Base-by-base conservation (phyloP, 306 rosid genomes). In the Quercus aquifolioides region DNA sequence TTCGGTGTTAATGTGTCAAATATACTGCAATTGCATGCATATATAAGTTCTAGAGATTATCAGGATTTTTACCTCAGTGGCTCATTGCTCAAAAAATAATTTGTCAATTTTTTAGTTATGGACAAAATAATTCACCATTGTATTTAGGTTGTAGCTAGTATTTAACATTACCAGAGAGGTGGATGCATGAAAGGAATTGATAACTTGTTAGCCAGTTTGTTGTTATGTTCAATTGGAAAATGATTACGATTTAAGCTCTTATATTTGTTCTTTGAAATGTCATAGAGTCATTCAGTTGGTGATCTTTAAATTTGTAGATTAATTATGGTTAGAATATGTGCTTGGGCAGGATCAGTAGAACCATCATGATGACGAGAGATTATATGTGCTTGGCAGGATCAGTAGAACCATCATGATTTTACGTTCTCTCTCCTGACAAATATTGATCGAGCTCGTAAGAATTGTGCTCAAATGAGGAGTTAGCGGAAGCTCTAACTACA, bases 281-380 rank as follows among this genome's bases (percentile, higher is more conserved):
- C 11, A 64, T 18, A 18, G n/a, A 28, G 41, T 15, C 15, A 3
- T 30, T 65, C 25, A 1, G n/a, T 65, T 65, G 46, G 30, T 3
- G 20, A 14, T 33, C 11, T 21, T 14, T 28, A 13, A 26, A 30
- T 30, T n/a, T 5, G 11, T 28, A 64, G 70, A 21, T 12, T 64
- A 64, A 33, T 67, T 33, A 4, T 1, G n/a, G 31, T 31, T 17
- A 30, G 46, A 19, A 35, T 35, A 35, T 82, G 52, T 81, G 69
- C 76, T 62, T 82, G 87, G 76, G 76, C 92, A 88, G 94, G 91
- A 83, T 82, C 82, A 78, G 69, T 84, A 76, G 82, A 71, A 77
- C 11, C 76, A 75, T 17, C 60, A n/a, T 28, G 77, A 62, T 80
- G 6, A 67, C 71, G 9, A 67, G 71, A 19, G 57, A 15, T 82